These are phyloP conservation scores for Aspergillus kassunensis DNA, from an alignment of 495 filamentous ascomycete genomes.

Conservation along the genomic window DNA sequence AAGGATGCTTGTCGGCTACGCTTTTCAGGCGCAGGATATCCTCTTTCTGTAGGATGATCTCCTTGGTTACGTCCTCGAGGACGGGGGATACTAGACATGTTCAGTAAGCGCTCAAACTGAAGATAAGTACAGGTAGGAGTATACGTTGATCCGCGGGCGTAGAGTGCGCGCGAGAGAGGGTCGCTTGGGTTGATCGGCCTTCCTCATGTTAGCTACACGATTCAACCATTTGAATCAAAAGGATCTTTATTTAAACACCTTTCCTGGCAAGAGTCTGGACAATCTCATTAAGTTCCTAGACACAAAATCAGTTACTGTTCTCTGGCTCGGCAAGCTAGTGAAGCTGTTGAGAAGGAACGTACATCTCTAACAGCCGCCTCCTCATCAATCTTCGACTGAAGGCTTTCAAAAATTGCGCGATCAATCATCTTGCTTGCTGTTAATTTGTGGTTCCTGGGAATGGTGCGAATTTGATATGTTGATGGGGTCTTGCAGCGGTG, in stretches of 20 bases:
- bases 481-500: conserved; percentile 13
- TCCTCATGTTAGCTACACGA: no score
- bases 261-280: conserved; percentile 72
- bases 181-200: conserved; percentile 67
- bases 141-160: conserved; percentile 73
- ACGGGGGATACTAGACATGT: conserved; percentile 35
- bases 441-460: neutral
- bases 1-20: conserved; percentile 78
- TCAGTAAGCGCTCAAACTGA: neutral
- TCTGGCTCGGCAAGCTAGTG: neutral
- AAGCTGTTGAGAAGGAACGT: conserved; percentile 21
- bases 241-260: conserved; percentile 34
- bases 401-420: conserved; percentile 77
- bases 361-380: conserved; percentile 77
- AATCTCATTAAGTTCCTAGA: conserved; percentile 72
- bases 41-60: conserved; percentile 42
- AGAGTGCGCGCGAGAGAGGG: conserved; percentile 84
- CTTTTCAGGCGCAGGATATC: conserved; percentile 52
- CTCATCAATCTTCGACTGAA: conserved; percentile 87
- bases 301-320: neutral
- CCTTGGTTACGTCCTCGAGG: conserved; percentile 38
- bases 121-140: conserved; percentile 21
- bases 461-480: conserved; percentile 8
- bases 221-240: no score
- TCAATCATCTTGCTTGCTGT: conserved; percentile 53